Evolutionary conservation across 352 stramenopile species (phyloP).

Genomic region (Phytophthora pini): DNA sequence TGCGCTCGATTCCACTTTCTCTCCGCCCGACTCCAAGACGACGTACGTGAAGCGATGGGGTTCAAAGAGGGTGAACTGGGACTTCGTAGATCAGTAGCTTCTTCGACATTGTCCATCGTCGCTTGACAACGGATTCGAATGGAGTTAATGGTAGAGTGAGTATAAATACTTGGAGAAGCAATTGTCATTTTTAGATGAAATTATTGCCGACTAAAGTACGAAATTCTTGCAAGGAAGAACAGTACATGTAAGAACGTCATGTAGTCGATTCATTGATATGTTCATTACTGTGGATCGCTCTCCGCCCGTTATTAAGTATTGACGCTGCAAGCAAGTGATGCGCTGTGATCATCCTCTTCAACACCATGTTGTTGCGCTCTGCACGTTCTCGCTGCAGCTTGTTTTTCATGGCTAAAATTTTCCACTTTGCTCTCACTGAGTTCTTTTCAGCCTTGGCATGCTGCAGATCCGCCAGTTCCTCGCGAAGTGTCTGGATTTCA

Average conservation of each 20-base stretch:
- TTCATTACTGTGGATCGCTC: too few species aligned
- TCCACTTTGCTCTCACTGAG: not conserved
- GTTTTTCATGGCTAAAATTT: not conserved
- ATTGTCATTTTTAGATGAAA: too few species aligned
- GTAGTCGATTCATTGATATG: too few species aligned
- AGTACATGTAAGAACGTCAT: too few species aligned
- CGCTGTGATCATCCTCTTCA: conserved; percentile 13
- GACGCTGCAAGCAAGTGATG: conserved; percentile 8
- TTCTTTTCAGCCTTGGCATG: not conserved
- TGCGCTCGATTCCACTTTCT: conserved; percentile 6
- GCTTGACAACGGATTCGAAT: too few species aligned
- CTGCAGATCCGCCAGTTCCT: not conserved
- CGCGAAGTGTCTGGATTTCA: not conserved
- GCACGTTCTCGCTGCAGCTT: conserved; percentile 2
- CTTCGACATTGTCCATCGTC: too few species aligned
- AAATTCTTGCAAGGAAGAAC: too few species aligned
- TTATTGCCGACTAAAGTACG: too few species aligned
- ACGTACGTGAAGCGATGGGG: not conserved
- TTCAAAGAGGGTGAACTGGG: not conserved
- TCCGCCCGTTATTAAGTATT: conserved; percentile 5
- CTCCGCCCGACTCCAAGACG: not conserved
- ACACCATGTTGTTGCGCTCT: conserved; percentile 10
- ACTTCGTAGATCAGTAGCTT: too few species aligned
- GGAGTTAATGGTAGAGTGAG: too few species aligned
- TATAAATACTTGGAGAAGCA: too few species aligned